phyloP scores from a whole-genome alignment of 345 rosid species.

The Mangifera indica region DNA sequence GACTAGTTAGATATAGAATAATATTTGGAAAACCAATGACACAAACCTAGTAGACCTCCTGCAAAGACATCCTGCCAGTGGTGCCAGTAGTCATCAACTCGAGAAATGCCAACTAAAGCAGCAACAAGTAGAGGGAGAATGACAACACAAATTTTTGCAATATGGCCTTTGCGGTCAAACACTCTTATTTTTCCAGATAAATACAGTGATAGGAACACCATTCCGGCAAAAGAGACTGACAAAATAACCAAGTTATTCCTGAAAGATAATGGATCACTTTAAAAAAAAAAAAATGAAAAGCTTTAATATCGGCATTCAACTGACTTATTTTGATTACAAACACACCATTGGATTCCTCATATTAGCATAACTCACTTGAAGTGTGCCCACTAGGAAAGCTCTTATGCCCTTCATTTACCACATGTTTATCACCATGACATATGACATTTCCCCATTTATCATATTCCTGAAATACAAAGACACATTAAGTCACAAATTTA shows the following conservation, averaged over 20 bases:
- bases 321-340: neutral
- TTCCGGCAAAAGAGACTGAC: constrained; percentile 73
- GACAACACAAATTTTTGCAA: constrained; percentile 64
- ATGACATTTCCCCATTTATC: constrained; percentile 68
- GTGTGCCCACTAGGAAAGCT: constrained; percentile 95
- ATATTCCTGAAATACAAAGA: constrained; percentile 46
- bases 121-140: constrained; percentile 66
- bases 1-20: neutral
- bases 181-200: constrained; percentile 67
- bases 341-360: neutral
- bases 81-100: constrained; percentile 89
- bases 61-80: constrained; percentile 88
- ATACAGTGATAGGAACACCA: constrained; percentile 57
- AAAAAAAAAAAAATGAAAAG: neutral
- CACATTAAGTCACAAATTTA: constrained; percentile 10
- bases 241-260: neutral
- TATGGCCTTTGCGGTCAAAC: constrained; percentile 69
- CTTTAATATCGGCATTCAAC: neutral
- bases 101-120: constrained; percentile 67
- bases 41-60: constrained; percentile 69
- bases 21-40: constrained; percentile 1
- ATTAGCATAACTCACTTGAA: constrained; percentile 49
- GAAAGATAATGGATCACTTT: neutral
- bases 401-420: constrained; percentile 82
- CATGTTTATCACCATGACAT: constrained; percentile 65